Base-by-base conservation (phyloP, 2,329 filamentous ascomycete species). In the Fragosphaeria purpurea region DNA sequence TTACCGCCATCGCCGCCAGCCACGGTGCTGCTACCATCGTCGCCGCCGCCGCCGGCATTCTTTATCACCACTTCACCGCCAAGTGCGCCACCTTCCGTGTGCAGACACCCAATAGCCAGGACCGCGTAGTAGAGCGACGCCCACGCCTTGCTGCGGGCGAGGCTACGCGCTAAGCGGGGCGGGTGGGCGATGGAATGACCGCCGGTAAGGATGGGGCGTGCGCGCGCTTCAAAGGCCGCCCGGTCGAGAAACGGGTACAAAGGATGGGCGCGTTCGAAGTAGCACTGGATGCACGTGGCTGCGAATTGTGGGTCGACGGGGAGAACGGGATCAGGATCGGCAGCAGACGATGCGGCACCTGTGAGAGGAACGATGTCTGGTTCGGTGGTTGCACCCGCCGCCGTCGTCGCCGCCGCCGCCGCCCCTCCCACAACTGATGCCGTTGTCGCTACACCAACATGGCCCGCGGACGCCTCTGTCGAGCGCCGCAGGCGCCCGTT, bases 231-330 rank as follows among this genome's bases (percentile, higher is more conserved):
- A 48, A 72, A 72, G 4, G 56, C 46, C 12, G 53, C 46, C 35
- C 59, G 61, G 44, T 70, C 65, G 1, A 72, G 60, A 49, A 72
- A 70, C 1, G 70, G 67, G 51, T 69, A 67, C 0, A 68, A 41
- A 0, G 63, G 64, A 50, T 72, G 68, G 2, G 68, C 56, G 8
- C 64, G 59, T 2, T 65, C 57, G 50, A 72, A 72, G 56, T 70
- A 72, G 40, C 31, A 60, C 63, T 8, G 41, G 7, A 56, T 51
- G 35, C 50, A 56, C 8, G 47, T 37, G 10, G 54, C 41, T 0
- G 54, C 47, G 40, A 56, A 50, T 10, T 13, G 22, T 2, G 43
- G 43, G 13, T 48, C 44, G 8, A 53, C n/a, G 7, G 32, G 22
- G 7, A 6, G 13, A 37, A 7, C n/a, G 32, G 33, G 7, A 22